Evolutionary conservation across 306 rosid species (phyloP), one percentile per base, ranked within the genome.

Genomic region (Acmispon strigosus): DNA sequence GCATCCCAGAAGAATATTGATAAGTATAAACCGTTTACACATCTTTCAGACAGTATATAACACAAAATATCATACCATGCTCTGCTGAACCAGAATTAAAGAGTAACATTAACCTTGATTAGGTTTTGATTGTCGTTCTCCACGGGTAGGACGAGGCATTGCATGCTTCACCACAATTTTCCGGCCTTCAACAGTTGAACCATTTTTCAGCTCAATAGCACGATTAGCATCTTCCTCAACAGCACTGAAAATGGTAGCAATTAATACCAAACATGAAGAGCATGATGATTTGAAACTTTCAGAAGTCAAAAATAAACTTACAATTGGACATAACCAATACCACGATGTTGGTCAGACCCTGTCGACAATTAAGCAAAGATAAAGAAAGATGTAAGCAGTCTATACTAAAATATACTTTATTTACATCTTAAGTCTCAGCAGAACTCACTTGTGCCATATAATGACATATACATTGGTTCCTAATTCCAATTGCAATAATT

Each of bases 301-400:
- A 2, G 27, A 58, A 57, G 22, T 44, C 8, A 17, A 32, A 57
- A 29, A 62, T 47, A 41, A 60, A 78, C 98, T 90, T 84, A 94
- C 99, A 87, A 94, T 54, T 87, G 96, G 58, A 91, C 90, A 58
- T 81, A 89, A 69, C 95, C 96, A 10, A 86, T 84, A 37, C 97
- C 99, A 6, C 96, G 90, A 73, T 91, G 95, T 72, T 90, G 89
- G 0, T 82, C 59, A 48, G 92, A 89, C 51, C 99, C 99, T 91
- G 85, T 42, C 78, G 49, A 78, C 45, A 37, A 80, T 81, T 44
- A 55, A 68, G 1, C 42, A 74, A 72, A 36, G 43, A 45, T 41
- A 70, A 53, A 11, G 0, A 20, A 52, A 43, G 0, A 68, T 34
- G 34, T 58, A 2, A 76, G 14, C 32, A 72, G 6, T 10, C 7